Evolutionary conservation across 2,329 filamentous ascomycete genomes (phyloP), one percentile per base, ranked within the genome.

Genomic region (Hypomyces perniciosus): DNA sequence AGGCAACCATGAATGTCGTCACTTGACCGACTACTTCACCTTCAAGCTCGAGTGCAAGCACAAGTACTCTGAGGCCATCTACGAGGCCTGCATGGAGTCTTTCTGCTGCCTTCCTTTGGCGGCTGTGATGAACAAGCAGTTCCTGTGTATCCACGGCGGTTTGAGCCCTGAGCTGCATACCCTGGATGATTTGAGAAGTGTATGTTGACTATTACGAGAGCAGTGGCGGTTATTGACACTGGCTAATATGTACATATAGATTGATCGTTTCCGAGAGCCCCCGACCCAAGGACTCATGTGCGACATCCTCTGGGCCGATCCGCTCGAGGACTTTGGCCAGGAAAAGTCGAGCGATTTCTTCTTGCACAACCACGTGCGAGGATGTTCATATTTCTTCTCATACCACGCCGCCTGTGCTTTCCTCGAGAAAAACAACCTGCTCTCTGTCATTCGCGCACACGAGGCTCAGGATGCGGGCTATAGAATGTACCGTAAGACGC

Each of bases 31-130:
- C 68, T 99, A 99, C 79, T 99, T 99, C 74, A 99, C 93, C 55
- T 99, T 99, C 79, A 97, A 99, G 79, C 84, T 99, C 52, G 93
- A 99, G 72, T 99, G 93, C 80, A 96, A 96, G 76, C 93, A 99
- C 81, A 99, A 99, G 72, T 99, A 99, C 74, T 96, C 90, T 33
- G 93, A 97, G 74, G 81, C 81, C 57, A 81, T 99, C 54, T 99
- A 99, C 69, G 92, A 99, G 65, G 92, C 93, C 51, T 97, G 93
- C 74, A 95, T 96, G 83, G 92, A 99, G 59, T 95, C 93, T 0
- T 99, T 99, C 79, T 99, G 93, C 74, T 80, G 86, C 57, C 76
- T 99, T 57, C 93, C 93, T 30, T 77, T 99, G 61, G 93, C 93
- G 51, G 93, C 93, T 29, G 85, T 99, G 60, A 99, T 99, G 93